A percentile compares a stretch with the other conserved stretches of the same genome.
phyloP scores from a whole-genome alignment of 2,329 filamentous ascomycete genomes.

The Niveomyces coronatus region DNA sequence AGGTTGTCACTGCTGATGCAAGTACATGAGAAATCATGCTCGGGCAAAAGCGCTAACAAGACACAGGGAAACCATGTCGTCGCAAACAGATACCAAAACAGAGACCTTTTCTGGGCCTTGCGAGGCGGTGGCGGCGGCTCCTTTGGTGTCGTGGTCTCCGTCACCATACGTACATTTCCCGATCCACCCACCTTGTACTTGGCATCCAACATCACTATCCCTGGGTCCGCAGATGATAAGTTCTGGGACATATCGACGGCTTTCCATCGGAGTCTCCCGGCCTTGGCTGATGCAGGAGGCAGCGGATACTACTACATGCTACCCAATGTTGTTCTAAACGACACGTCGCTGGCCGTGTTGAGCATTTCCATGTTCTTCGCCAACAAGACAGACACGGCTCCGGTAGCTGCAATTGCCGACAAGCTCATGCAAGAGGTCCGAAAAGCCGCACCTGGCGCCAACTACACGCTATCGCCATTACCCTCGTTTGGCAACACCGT shows the following conservation, averaged over 20 bases:
- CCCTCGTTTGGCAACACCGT: constrained; percentile 2
- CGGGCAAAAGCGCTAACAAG: background rate
- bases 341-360: constrained; percentile 4
- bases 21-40: constrained; percentile 7
- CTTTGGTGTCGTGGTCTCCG: constrained; percentile 32
- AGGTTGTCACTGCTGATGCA: constrained; percentile 24
- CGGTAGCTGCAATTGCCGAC: constrained; percentile 2
- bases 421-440: constrained; percentile 2
- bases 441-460: constrained; percentile 1
- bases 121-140: constrained; percentile 35
- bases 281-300: constrained; percentile 25
- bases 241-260: constrained; percentile 21
- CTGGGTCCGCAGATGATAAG: constrained; percentile 18
- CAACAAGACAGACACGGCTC: constrained; percentile 9
- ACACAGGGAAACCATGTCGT: constrained; percentile 18
- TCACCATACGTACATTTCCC: constrained; percentile 31
- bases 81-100: constrained; percentile 25
- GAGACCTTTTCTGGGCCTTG: constrained; percentile 34
- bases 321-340: constrained; percentile 12
- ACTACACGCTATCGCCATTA: constrained; percentile 1
- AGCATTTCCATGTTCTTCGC: constrained; percentile 7
- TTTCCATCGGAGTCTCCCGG: constrained; percentile 23
- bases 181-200: constrained; percentile 22
- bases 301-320: constrained; percentile 26
- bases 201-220: constrained; percentile 19